phyloP scores from a whole-genome alignment of 805 yeast genomes.

The Candida sonorensis region DNA sequence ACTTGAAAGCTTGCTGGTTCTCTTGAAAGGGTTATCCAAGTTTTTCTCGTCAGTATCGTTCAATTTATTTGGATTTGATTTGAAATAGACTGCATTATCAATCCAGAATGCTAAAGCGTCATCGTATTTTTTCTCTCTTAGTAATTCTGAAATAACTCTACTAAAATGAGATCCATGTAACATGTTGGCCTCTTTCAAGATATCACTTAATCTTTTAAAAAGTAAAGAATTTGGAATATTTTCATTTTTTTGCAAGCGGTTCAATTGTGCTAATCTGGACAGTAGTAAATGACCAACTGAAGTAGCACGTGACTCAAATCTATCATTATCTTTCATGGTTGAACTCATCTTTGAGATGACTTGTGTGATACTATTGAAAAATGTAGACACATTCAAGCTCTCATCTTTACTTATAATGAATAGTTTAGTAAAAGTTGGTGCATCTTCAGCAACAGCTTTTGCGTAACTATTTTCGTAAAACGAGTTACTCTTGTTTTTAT shows the following conservation, averaged over 20 bases:
- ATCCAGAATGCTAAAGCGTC: conserved; percentile 25
- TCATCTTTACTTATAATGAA: conserved; percentile 3
- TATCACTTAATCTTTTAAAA: conserved; percentile 14
- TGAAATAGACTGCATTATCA: conserved; percentile 21
- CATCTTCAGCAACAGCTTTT: conserved; percentile 2
- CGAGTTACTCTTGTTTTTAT: not conserved
- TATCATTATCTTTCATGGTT: conserved; percentile 1
- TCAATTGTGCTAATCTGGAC: conserved; percentile 5
- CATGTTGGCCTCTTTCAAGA: conserved; percentile 12
- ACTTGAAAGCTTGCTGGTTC: not conserved
- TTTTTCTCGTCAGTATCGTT: not conserved
- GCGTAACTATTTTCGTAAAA: not conserved
- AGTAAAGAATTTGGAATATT: conserved; percentile 17
- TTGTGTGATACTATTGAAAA: conserved; percentile 2
- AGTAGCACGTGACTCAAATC: conserved; percentile 1
- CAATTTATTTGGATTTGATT: conserved; percentile 11
- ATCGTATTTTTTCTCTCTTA: conserved; percentile 17
- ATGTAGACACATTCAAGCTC: conserved; percentile 3
- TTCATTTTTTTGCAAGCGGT: conserved; percentile 7
- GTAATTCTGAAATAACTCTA: conserved; percentile 16
- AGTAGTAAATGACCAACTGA: conserved; percentile 6
- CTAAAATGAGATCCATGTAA: conserved; percentile 23
- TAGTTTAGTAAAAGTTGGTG: conserved; percentile 1
- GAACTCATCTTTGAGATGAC: not conserved
- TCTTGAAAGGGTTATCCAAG: not conserved